Conservation (phyloP, 306 rosid genomes). For the Rosa chinensis region DNA sequence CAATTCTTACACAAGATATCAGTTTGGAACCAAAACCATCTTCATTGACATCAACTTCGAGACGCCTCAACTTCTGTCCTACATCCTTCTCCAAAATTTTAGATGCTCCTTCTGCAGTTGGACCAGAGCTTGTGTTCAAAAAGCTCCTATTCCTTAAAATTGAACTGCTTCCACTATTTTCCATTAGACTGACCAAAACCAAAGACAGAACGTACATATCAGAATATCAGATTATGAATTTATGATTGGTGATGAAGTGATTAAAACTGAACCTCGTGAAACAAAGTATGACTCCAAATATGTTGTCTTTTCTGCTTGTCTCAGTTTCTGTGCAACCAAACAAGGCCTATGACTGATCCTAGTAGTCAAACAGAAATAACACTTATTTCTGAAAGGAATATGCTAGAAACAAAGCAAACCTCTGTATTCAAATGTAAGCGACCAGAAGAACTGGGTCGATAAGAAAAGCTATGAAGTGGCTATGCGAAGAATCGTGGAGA, state of each 20-base stretch:
- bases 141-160: slow-evolving; percentile 49
- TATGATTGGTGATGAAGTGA: too few relatives aligned
- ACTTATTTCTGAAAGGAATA: background rate
- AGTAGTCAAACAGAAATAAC: background rate
- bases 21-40: slow-evolving; percentile 45
- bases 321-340: slow-evolving; percentile 12
- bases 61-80: slow-evolving; percentile 13
- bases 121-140: slow-evolving; percentile 43
- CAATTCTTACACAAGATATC: slow-evolving; percentile 51
- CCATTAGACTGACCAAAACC: slow-evolving; percentile 1
- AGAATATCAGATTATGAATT: too few relatives aligned
- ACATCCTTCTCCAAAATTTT: slow-evolving; percentile 19
- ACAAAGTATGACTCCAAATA: too few relatives aligned
- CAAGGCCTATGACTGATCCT: background rate
- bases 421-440: too few relatives aligned
- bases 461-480: too few relatives aligned
- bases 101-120: slow-evolving; percentile 31
- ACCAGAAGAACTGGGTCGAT: too few relatives aligned
- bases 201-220: too few relatives aligned
- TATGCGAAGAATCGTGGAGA: too few relatives aligned
- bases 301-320: background rate
- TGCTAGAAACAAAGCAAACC: background rate
- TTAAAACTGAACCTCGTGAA: too few relatives aligned
- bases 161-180: slow-evolving; percentile 36
- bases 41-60: slow-evolving; percentile 29